phyloP scores from a whole-genome alignment of 441 rosid genomes.

The Gossypium davidsonii region DNA sequence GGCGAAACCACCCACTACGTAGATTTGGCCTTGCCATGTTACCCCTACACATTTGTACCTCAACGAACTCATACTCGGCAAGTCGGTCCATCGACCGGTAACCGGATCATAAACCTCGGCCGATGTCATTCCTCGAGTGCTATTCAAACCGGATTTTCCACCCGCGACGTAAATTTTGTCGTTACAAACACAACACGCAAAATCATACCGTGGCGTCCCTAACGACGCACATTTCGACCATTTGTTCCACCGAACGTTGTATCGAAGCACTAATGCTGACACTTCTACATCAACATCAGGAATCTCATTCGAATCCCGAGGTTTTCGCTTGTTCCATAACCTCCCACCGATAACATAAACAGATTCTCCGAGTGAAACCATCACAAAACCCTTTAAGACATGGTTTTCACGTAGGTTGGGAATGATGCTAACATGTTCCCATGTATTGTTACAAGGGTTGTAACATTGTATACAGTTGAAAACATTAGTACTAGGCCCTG shows the following conservation, averaged over 20 bases:
- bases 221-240: constrained; percentile 33
- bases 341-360: constrained; percentile 42
- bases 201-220: constrained; percentile 30
- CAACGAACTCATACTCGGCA: constrained; percentile 34
- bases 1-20: constrained; percentile 43
- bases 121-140: constrained; percentile 26
- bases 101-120: constrained; percentile 38
- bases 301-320: constrained; percentile 1
- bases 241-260: constrained; percentile 15
- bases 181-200: constrained; percentile 30
- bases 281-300: constrained; percentile 13
- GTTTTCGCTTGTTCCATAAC: constrained; percentile 18
- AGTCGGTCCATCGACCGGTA: constrained; percentile 27
- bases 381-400: constrained; percentile 37
- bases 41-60: constrained; percentile 51
- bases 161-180: constrained; percentile 43
- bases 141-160: constrained; percentile 28
- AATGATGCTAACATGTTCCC: constrained; percentile 32
- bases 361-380: constrained; percentile 29
- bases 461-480: constrained; percentile 42
- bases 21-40: constrained; percentile 38
- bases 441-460: constrained; percentile 28
- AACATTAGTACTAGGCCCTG: background rate
- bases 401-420: constrained; percentile 27
- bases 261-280: constrained; percentile 21